phyloP scores from a whole-genome alignment of 306 rosid genomes.

The Prunus padus region DNA sequence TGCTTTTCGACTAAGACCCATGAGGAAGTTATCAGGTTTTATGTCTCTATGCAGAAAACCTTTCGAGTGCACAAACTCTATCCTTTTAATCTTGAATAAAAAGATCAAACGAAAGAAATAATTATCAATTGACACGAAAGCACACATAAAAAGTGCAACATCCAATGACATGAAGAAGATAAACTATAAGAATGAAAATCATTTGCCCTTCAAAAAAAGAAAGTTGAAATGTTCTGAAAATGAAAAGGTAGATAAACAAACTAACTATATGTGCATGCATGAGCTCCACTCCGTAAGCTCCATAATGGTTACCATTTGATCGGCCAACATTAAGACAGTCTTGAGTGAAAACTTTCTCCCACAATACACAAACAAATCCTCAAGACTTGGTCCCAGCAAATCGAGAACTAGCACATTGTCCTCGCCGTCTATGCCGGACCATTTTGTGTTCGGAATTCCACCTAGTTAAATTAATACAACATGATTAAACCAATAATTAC shows the following conservation, averaged over 20 bases:
- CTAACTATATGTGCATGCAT: background rate
- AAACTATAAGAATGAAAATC: background rate
- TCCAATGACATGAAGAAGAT: background rate
- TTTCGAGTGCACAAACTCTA: slow-evolving; percentile 92
- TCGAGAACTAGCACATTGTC: slow-evolving; percentile 80
- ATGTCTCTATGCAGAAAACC: slow-evolving; percentile 92
- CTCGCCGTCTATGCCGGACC: slow-evolving; percentile 88
- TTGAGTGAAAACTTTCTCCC: slow-evolving; percentile 84
- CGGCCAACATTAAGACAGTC: slow-evolving; percentile 89
- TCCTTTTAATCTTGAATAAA: slow-evolving; percentile 62
- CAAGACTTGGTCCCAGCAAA: slow-evolving; percentile 92
- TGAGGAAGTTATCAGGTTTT: slow-evolving; percentile 96
- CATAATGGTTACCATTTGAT: slow-evolving; percentile 70
- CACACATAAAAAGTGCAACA: background rate
- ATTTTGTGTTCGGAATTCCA: slow-evolving; percentile 74
- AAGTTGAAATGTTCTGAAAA: background rate
- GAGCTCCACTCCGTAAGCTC: background rate
- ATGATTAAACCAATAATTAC: background rate
- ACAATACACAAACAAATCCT: slow-evolving; percentile 87
- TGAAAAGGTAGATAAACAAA: background rate
- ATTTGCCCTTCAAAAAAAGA: background rate
- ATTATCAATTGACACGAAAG: background rate
- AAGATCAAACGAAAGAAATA: background rate
- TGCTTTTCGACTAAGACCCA: slow-evolving; percentile 99
- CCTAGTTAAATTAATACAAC: slow-evolving; percentile 32